phyloP scores from a whole-genome alignment of 176 grass and related monocot species.

The Coix lacrymajobi region DNA sequence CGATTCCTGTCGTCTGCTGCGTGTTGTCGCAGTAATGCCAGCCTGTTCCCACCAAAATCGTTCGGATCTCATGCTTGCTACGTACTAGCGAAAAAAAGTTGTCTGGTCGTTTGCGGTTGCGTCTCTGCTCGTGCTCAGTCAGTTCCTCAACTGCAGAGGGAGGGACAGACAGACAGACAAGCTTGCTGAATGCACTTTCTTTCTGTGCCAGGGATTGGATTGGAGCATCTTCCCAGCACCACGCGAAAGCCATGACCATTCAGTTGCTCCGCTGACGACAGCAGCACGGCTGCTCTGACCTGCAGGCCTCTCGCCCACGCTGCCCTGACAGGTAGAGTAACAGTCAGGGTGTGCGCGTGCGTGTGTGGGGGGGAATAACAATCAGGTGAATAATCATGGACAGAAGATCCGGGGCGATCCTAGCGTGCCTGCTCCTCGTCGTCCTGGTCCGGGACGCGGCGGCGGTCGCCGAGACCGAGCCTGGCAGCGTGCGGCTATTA shows the following conservation, averaged over 20 bases:
- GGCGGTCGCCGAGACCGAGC: conserved; percentile 52
- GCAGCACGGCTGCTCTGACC: neutral
- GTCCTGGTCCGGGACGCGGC: conserved; percentile 17
- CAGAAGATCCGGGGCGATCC: conserved; percentile 22
- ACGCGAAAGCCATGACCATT: conserved; percentile 14
- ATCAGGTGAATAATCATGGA: conserved; percentile 40
- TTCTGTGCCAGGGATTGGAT: conserved; percentile 26
- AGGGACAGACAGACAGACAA: neutral
- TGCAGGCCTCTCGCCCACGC: neutral
- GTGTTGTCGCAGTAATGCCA: neutral
- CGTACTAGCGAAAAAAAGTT: neutral
- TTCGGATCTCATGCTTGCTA: neutral
- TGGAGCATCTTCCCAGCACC: neutral
- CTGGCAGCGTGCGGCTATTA: conserved; percentile 17
- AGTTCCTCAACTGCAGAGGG: neutral
- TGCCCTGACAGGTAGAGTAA: conserved; percentile 2
- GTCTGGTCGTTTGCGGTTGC: neutral
- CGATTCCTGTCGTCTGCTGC: neutral
- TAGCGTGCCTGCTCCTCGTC: conserved; percentile 38
- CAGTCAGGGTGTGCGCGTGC: neutral
- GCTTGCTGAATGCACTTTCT: conserved; percentile 13
- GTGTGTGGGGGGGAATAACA: neutral
- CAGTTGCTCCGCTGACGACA: neutral
- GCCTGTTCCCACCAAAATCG: neutral
- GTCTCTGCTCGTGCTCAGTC: neutral